A percentile compares a stretch with the other conserved stretches of the same genome.
These are phyloP conservation scores for Lepidium sativum DNA, from an alignment of 345 rosid genomes.

Conservation along the genomic window DNA sequence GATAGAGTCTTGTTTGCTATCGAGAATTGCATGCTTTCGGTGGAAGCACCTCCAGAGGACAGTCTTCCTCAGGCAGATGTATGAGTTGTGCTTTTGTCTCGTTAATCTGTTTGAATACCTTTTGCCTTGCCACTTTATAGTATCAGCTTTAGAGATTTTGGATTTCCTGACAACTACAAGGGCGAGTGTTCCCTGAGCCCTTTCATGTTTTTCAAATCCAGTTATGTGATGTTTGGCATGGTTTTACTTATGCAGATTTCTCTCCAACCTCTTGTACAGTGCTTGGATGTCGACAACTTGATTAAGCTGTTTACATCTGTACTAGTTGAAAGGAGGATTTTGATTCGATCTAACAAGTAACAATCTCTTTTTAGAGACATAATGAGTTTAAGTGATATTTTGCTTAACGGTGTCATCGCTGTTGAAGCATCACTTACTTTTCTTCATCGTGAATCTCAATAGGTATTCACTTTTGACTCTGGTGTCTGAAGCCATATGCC, in stretches of 20 bases:
- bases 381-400: neutral
- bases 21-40: slow-evolving; percentile 77
- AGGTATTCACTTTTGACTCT: slow-evolving; percentile 94
- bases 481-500: slow-evolving; percentile 91
- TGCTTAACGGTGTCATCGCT: neutral
- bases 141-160: neutral
- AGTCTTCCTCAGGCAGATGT: slow-evolving; percentile 96
- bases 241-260: slow-evolving; percentile 65
- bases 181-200: neutral
- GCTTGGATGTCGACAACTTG: slow-evolving; percentile 93
- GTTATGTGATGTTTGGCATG: slow-evolving; percentile 9
- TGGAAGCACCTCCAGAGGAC: slow-evolving; percentile 87
- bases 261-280: slow-evolving; percentile 91
- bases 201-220: neutral
- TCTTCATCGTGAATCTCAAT: slow-evolving; percentile 15
- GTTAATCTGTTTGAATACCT: slow-evolving; percentile 5
- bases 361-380: slow-evolving; percentile 7
- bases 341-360: slow-evolving; percentile 96
- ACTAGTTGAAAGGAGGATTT: slow-evolving; percentile 82
- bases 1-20: slow-evolving; percentile 85
- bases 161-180: slow-evolving; percentile 4
- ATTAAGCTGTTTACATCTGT: slow-evolving; percentile 85
- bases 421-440: slow-evolving; percentile 6
- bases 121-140: neutral
- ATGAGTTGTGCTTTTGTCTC: slow-evolving; percentile 23